These are phyloP conservation scores for Vitis riparia DNA, from an alignment of 164 flowering plant genomes.

Conservation along the genomic window DNA sequence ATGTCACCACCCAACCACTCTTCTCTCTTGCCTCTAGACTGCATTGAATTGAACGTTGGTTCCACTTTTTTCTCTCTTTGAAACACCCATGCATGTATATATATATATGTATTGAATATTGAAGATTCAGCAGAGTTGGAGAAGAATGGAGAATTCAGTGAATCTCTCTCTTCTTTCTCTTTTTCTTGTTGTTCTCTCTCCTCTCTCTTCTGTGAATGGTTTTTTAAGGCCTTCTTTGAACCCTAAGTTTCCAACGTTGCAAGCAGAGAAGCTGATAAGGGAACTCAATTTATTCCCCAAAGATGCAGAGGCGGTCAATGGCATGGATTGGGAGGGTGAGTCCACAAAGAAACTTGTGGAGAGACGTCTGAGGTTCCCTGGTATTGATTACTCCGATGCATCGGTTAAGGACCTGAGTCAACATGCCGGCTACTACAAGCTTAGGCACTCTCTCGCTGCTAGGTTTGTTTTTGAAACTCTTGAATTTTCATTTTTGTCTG, in stretches of 20 bases:
- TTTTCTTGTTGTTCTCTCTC: too few relatives aligned
- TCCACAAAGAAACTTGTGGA: conserved; percentile 33
- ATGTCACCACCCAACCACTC: too few relatives aligned
- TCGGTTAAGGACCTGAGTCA: conserved; percentile 42
- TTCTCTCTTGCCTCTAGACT: too few relatives aligned
- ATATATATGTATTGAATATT: too few relatives aligned
- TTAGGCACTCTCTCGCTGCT: conserved; percentile 37
- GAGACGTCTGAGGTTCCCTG: conserved; percentile 21
- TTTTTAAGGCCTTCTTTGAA: too few relatives aligned
- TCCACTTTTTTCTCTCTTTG: too few relatives aligned
- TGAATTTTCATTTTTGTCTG: neutral
- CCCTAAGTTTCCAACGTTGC: conserved; percentile 22
- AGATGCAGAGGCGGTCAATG: conserved; percentile 17
- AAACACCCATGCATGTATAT: too few relatives aligned
- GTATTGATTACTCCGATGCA: conserved; percentile 8
- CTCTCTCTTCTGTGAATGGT: too few relatives aligned
- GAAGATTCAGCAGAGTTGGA: too few relatives aligned
- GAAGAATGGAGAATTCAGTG: too few relatives aligned
- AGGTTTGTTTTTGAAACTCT: conserved; percentile 22
- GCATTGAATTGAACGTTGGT: too few relatives aligned
- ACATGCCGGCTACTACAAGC: conserved; percentile 49
- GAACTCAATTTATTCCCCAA: conserved; percentile 50
- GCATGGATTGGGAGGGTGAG: neutral
- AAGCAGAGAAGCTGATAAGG: conserved; percentile 45
- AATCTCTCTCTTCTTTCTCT: too few relatives aligned